These are phyloP conservation scores for Pyrenochaeta sp. DNA, from an alignment of 2,329 filamentous ascomycete genomes.

Conservation along the genomic window DNA sequence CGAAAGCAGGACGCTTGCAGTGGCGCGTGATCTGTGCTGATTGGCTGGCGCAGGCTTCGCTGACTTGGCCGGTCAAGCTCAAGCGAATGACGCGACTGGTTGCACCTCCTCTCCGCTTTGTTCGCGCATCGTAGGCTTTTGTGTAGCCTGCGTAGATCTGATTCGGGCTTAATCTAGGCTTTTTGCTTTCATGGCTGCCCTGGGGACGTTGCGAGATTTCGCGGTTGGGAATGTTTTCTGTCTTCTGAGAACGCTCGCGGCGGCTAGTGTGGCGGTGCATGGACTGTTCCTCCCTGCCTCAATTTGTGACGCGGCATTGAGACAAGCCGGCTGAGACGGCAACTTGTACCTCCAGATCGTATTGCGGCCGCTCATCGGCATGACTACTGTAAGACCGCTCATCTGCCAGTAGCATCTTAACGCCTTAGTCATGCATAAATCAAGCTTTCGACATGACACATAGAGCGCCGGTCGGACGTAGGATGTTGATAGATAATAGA, in stretches of 20 bases:
- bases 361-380: background rate
- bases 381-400: too few species aligned
- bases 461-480: background rate
- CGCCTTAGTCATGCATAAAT: too few species aligned
- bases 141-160: conserved; percentile 1
- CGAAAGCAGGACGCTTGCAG: conserved; percentile 15
- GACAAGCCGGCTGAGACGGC: conserved; percentile 22
- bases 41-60: conserved; percentile 17
- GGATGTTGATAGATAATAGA: background rate
- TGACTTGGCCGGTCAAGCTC: background rate
- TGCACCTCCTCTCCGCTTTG: conserved; percentile 12
- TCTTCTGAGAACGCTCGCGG: too few species aligned
- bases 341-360: background rate
- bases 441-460: too few species aligned
- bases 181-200: conserved; percentile 1
- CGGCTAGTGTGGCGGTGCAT: conserved; percentile 27
- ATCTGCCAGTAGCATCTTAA: background rate
- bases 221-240: too few species aligned
- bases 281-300: conserved; percentile 5
- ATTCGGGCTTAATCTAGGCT: background rate
- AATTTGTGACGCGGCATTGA: conserved; percentile 22
- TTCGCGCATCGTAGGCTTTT: conserved; percentile 2
- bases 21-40: conserved; percentile 26
- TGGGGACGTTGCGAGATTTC: too few species aligned
- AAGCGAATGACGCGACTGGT: conserved; percentile 17